These are phyloP conservation scores for Alectoria sarmentosa DNA, from an alignment of 495 filamentous ascomycete genomes.

Conservation along the genomic window DNA sequence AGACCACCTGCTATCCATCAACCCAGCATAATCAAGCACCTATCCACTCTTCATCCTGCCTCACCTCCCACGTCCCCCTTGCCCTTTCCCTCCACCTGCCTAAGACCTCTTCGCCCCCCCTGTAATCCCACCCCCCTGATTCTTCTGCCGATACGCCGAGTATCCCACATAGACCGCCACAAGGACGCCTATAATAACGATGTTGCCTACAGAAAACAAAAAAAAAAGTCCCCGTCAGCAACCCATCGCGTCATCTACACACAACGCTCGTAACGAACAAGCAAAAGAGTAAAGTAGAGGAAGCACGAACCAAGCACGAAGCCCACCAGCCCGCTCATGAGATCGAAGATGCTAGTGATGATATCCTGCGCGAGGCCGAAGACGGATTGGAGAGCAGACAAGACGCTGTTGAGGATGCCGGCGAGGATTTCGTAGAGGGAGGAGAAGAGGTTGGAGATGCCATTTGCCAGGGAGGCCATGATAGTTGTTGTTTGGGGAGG, in stretches of 20 bases:
- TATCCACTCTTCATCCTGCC: not conserved
- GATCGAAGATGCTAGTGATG: slow-evolving; percentile 29
- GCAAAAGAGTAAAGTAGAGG: too few relatives aligned
- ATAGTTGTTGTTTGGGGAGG: slow-evolving; percentile 6
- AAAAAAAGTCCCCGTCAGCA: not conserved
- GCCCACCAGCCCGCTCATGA: slow-evolving; percentile 34
- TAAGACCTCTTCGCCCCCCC: slow-evolving; percentile 23
- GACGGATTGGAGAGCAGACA: slow-evolving; percentile 33
- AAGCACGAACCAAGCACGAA: slow-evolving; percentile 40
- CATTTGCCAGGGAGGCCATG: slow-evolving; percentile 34
- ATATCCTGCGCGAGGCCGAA: slow-evolving; percentile 23
- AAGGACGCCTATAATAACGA: slow-evolving; percentile 44
- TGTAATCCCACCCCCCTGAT: slow-evolving; percentile 16
- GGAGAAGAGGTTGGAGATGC: slow-evolving; percentile 32
- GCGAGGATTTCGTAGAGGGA: slow-evolving; percentile 34
- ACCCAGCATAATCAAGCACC: not conserved
- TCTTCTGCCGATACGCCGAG: slow-evolving; percentile 33
- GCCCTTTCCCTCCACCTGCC: not conserved
- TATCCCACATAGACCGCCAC: slow-evolving; percentile 40
- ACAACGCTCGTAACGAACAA: too few relatives aligned
- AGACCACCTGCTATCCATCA: not conserved
- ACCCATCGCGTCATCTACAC: not conserved
- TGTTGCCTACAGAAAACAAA: slow-evolving; percentile 42
- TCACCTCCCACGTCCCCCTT: too few relatives aligned
- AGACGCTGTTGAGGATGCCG: slow-evolving; percentile 27